These are phyloP conservation scores for Hygrophoropsis aurantiaca DNA, from an alignment of 768 basidiomycete species.

Conservation along the genomic window DNA sequence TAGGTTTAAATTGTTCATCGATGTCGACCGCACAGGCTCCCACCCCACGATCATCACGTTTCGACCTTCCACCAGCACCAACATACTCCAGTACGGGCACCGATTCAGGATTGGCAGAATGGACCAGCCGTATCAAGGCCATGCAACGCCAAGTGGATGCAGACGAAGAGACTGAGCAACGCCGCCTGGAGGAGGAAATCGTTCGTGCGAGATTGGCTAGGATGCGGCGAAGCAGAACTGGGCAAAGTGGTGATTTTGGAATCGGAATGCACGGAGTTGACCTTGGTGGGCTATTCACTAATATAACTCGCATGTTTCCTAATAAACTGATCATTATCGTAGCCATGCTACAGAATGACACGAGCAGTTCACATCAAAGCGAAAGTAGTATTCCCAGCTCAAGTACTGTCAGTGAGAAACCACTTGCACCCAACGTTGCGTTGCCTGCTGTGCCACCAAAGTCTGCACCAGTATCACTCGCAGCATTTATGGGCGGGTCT, in stretches of 20 bases:
- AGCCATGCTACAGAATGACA: constrained; percentile 23
- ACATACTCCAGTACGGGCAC: constrained; percentile 24
- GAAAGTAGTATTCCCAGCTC: constrained; percentile 9
- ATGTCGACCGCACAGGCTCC: constrained; percentile 25
- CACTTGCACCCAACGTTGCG: constrained; percentile 2
- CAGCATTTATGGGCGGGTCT: constrained; percentile 78
- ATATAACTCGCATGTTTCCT: not conserved
- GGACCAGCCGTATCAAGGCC: constrained; percentile 78
- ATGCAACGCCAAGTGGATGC: constrained; percentile 80
- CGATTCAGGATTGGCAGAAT: constrained; percentile 73
- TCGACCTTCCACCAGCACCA: constrained; percentile 40
- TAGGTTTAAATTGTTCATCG: not conserved
- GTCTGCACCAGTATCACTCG: constrained; percentile 64
- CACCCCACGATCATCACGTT: constrained; percentile 28
- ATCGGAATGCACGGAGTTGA: constrained; percentile 36
- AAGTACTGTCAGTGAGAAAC: constrained; percentile 7
- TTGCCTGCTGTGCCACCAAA: constrained; percentile 20
- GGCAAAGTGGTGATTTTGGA: constrained; percentile 36
- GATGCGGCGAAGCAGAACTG: constrained; percentile 35
- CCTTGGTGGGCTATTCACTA: constrained; percentile 26
- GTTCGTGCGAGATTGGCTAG: constrained; percentile 46
- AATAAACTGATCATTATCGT: constrained; percentile 1
- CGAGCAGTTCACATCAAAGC: constrained; percentile 5
- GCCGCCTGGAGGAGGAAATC: constrained; percentile 60
- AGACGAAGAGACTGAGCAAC: constrained; percentile 77